phyloP scores from a whole-genome alignment of 202 grass and related monocot genomes.

The Digitaria exilis region DNA sequence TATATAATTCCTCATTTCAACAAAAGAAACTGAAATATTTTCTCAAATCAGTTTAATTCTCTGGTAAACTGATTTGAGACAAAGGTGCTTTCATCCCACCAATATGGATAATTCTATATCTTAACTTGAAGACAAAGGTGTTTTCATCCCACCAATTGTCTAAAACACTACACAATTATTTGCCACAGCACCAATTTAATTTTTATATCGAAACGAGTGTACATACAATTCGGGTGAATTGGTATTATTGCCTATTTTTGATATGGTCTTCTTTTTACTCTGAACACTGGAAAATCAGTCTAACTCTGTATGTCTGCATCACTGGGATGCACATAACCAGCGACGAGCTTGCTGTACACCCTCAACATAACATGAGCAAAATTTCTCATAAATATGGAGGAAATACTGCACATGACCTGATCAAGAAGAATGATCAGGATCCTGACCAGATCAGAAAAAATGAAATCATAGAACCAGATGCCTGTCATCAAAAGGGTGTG shows the following conservation, averaged over 20 bases:
- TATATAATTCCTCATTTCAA: not conserved
- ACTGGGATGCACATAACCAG: not conserved
- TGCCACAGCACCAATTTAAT: too few species aligned
- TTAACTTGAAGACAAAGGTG: not conserved
- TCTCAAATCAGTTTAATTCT: not conserved
- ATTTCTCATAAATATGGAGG: not conserved
- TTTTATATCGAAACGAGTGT: not conserved
- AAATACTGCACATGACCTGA: not conserved
- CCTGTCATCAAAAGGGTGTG: not conserved
- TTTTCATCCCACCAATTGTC: not conserved
- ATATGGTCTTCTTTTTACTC: not conserved
- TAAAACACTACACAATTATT: too few species aligned
- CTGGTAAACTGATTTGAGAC: too few species aligned
- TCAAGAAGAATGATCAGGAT: conserved; percentile 12
- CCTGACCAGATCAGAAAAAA: not conserved
- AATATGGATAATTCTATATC: not conserved
- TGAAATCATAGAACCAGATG: not conserved
- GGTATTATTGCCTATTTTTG: too few species aligned
- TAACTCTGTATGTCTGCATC: not conserved
- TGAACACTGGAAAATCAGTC: not conserved
- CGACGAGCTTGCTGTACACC: not conserved
- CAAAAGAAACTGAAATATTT: not conserved
- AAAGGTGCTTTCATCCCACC: too few species aligned
- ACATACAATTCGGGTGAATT: not conserved
- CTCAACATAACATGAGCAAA: not conserved